Evolutionary conservation across 352 stramenopile genomes (phyloP).

Genomic region (Pseudoperonospora humuli): DNA sequence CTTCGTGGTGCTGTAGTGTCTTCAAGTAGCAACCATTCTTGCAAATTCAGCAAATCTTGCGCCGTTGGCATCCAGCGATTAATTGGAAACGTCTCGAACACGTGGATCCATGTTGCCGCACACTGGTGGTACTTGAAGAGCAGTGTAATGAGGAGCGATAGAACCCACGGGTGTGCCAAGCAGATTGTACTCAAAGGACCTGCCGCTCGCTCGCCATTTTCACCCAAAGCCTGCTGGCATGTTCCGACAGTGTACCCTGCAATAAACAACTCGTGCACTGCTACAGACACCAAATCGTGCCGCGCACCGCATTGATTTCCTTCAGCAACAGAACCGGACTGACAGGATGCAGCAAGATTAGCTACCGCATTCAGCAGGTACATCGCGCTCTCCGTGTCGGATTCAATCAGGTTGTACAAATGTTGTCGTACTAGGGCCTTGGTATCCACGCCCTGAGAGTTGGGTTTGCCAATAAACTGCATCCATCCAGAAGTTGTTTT

Average conservation of each 20-base stretch:
- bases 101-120: conserved; percentile 66
- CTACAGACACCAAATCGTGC: conserved; percentile 42
- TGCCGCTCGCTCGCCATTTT: conserved; percentile 43
- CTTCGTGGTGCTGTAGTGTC: conserved; percentile 53
- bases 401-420: conserved; percentile 51
- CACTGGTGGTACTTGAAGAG: conserved; percentile 77
- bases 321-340: conserved; percentile 1
- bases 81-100: conserved; percentile 84
- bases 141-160: conserved; percentile 54
- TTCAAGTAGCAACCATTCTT: conserved; percentile 79
- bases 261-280: conserved; percentile 64
- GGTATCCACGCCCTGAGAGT: conserved; percentile 21
- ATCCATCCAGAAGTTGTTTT: conserved; percentile 58
- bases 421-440: conserved; percentile 31
- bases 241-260: conserved; percentile 41
- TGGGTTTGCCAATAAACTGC: conserved; percentile 50
- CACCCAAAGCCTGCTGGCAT: conserved; percentile 38
- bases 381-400: conserved; percentile 56
- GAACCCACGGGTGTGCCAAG: conserved; percentile 45
- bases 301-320: conserved; percentile 8
- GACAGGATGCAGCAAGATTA: conserved; percentile 34
- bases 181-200: conserved; percentile 55
- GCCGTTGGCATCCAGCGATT: conserved; percentile 68
- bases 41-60: conserved; percentile 57
- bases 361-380: conserved; percentile 68